Percentiles rank a stretch among this genome's conserved stretches.
These are phyloP conservation scores for Senna siamea DNA, from an alignment of 306 rosid species.

Conservation along the genomic window DNA sequence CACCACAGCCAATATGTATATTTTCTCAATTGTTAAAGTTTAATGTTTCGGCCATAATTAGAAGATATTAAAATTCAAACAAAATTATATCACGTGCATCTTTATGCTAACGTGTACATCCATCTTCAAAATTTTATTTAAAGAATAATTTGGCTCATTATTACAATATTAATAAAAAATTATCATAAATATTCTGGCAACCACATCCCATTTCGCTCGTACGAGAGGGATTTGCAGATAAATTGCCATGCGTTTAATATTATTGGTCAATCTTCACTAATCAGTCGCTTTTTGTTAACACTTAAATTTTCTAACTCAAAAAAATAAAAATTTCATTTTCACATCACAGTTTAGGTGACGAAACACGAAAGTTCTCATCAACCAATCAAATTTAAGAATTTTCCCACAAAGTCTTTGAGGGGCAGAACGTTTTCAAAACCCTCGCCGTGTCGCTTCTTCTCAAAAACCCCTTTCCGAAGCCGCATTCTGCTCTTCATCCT, in stretches of 20 bases:
- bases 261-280: background rate
- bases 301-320: background rate
- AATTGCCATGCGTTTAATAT: background rate
- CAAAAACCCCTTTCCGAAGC: slow-evolving; percentile 27
- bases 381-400: slow-evolving; percentile 19
- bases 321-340: background rate
- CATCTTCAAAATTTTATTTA: too few relatives aligned
- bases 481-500: slow-evolving; percentile 33
- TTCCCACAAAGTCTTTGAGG: slow-evolving; percentile 23
- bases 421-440: slow-evolving; percentile 56
- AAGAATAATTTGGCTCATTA: too few relatives aligned
- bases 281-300: slow-evolving; percentile 1
- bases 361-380: background rate
- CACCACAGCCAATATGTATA: too few relatives aligned
- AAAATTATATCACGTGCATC: too few relatives aligned
- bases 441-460: slow-evolving; percentile 28
- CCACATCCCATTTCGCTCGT: background rate
- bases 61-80: too few relatives aligned
- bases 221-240: too few relatives aligned
- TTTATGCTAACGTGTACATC: too few relatives aligned
- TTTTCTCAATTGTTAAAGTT: too few relatives aligned
- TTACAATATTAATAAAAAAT: too few relatives aligned
- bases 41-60: too few relatives aligned
- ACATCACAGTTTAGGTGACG: background rate
- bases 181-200: background rate